These are phyloP conservation scores for Dioszegia hungarica DNA, from an alignment of 768 basidiomycete genomes.

Conservation along the genomic window DNA sequence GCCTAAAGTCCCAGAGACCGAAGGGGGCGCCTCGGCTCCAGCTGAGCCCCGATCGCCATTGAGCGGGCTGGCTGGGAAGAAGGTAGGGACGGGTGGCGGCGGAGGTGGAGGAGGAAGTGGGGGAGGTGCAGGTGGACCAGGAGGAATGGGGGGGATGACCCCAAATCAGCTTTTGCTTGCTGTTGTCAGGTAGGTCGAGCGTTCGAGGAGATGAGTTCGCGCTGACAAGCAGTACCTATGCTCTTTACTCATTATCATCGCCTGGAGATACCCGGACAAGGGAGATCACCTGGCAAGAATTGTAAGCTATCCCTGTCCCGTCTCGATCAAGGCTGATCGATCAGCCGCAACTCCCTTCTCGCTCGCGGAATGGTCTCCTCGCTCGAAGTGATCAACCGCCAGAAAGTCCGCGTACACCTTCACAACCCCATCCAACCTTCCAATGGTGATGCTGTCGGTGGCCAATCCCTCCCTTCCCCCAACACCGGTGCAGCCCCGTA, in stretches of 20 bases:
- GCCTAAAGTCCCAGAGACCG: conserved; percentile 37
- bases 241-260: conserved; percentile 36
- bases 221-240: conserved; percentile 32
- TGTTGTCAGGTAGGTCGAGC: conserved; percentile 24
- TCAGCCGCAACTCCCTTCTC: conserved; percentile 79
- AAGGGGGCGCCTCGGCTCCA: conserved; percentile 14
- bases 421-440: conserved; percentile 63
- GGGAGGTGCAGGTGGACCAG: conserved; percentile 24
- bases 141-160: conserved; percentile 34
- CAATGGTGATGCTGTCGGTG: conserved; percentile 14
- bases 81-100: conserved; percentile 38
- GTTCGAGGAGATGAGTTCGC: no score
- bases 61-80: conserved; percentile 37
- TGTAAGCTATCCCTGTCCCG: conserved; percentile 49
- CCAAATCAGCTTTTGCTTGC: conserved; percentile 44
- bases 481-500: conserved; percentile 53
- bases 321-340: conserved; percentile 1
- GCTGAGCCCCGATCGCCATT: conserved; percentile 25
- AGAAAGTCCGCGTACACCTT: conserved; percentile 82
- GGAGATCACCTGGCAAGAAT: conserved; percentile 99
- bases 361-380: conserved; percentile 94
- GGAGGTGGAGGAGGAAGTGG: conserved; percentile 31
- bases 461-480: conserved; percentile 35
- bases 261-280: conserved; percentile 52
- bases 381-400: conserved; percentile 83